phyloP scores from a whole-genome alignment of 108 stramenopile genomes.

The Cafeteria roenbergensis region DNA sequence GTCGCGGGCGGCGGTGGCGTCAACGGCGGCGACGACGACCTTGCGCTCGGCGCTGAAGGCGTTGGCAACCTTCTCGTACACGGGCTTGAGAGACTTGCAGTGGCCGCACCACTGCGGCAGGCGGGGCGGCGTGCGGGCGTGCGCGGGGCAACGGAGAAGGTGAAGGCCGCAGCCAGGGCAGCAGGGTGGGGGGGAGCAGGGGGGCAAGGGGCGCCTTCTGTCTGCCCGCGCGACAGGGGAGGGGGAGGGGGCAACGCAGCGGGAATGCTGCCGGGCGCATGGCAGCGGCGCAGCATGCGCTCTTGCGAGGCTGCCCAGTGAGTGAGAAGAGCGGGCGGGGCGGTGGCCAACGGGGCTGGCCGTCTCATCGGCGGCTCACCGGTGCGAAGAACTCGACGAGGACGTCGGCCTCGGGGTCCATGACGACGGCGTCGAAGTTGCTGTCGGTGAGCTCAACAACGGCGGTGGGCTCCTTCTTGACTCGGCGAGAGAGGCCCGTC shows the following conservation, averaged over 20 bases:
- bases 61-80: conserved; percentile 30
- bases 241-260: too few species aligned
- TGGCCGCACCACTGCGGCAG: conserved; percentile 55
- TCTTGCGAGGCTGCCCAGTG: too few species aligned
- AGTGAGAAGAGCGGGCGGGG: too few species aligned
- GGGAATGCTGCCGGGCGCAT: too few species aligned
- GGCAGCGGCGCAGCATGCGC: too few species aligned
- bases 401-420: conserved; percentile 3
- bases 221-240: too few species aligned
- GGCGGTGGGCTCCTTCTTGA: not conserved
- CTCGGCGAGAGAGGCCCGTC: conserved; percentile 17
- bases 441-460: not conserved
- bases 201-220: too few species aligned
- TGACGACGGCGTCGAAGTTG: not conserved
- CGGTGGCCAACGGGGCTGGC: too few species aligned
- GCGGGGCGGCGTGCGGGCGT: conserved; percentile 56
- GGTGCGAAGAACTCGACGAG: conserved; percentile 23
- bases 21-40: conserved; percentile 36
- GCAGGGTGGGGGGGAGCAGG: too few species aligned
- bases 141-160: too few species aligned
- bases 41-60: conserved; percentile 19
- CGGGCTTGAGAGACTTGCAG: conserved; percentile 51
- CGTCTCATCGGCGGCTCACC: too few species aligned
- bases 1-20: conserved; percentile 39
- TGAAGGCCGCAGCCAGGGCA: too few species aligned